phyloP scores from a whole-genome alignment of 306 rosid genomes.

The Rosa rugosa region DNA sequence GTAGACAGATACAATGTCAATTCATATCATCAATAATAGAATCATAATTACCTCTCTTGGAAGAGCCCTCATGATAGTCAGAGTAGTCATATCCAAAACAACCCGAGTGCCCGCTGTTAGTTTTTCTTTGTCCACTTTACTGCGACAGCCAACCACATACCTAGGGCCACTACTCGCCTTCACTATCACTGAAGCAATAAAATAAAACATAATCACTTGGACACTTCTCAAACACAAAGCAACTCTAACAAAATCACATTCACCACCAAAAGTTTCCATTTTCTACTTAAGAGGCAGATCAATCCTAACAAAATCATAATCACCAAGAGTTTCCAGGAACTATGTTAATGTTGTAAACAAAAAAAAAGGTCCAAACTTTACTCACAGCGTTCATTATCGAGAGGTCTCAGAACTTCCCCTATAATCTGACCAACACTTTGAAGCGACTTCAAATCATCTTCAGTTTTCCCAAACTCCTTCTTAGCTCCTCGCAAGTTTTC shows the following conservation, averaged over 20 bases:
- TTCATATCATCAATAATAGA: background rate
- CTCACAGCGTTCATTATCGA: constrained; percentile 88
- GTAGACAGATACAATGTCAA: background rate
- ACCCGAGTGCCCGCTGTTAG: constrained; percentile 89
- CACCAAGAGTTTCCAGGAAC: background rate
- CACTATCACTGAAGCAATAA: constrained; percentile 72
- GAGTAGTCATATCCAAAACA: constrained; percentile 91
- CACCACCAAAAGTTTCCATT: background rate
- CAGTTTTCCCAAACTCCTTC: constrained; percentile 93
- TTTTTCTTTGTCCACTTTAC: constrained; percentile 90
- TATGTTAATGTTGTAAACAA: background rate
- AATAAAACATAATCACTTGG: constrained; percentile 5
- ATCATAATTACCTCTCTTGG: constrained; percentile 75
- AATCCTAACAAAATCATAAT: background rate
- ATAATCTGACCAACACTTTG: constrained; percentile 94
- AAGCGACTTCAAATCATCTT: constrained; percentile 95
- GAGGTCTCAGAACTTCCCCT: constrained; percentile 97
- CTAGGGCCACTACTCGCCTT: constrained; percentile 95
- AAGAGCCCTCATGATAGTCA: constrained; percentile 93
- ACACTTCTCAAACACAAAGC: background rate
- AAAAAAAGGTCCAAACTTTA: background rate
- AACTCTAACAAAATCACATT: background rate
- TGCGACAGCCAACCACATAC: constrained; percentile 93
- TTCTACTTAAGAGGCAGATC: background rate
- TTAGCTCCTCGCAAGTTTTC: constrained; percentile 72